phyloP scores from a whole-genome alignment of 768 basidiomycete genomes.

The Porpolomopsis calyptriformis region DNA sequence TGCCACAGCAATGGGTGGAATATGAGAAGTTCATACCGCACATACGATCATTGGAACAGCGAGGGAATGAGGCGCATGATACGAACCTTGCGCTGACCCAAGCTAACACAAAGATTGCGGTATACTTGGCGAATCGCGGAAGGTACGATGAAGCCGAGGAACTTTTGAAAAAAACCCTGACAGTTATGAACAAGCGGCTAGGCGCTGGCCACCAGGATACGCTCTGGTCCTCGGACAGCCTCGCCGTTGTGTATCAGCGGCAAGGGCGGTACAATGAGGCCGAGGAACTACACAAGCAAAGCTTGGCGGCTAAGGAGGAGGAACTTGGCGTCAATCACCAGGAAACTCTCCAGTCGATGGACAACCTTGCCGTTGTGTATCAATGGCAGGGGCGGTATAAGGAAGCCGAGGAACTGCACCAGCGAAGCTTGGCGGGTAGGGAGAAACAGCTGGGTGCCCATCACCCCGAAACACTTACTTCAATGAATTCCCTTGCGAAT shows the following conservation, averaged over 20 bases:
- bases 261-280: background rate
- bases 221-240: background rate
- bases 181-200: background rate
- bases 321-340: background rate
- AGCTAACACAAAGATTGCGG: background rate
- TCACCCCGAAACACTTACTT: background rate
- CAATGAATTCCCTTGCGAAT: background rate
- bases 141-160: background rate
- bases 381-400: background rate
- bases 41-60: background rate
- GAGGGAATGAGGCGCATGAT: background rate
- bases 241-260: background rate
- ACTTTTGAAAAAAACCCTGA: background rate
- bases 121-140: background rate
- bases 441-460: background rate
- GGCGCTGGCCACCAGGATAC: background rate
- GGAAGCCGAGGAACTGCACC: background rate
- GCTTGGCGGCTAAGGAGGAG: background rate
- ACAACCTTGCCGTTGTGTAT: background rate
- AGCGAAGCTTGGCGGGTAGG: background rate
- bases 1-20: background rate
- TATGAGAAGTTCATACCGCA: background rate
- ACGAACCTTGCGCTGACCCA: background rate
- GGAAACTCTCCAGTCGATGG: background rate
- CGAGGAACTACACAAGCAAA: background rate